These are phyloP conservation scores for Coelastrella sp. DNA, from an alignment of 139 green algal genomes.

Conservation along the genomic window DNA sequence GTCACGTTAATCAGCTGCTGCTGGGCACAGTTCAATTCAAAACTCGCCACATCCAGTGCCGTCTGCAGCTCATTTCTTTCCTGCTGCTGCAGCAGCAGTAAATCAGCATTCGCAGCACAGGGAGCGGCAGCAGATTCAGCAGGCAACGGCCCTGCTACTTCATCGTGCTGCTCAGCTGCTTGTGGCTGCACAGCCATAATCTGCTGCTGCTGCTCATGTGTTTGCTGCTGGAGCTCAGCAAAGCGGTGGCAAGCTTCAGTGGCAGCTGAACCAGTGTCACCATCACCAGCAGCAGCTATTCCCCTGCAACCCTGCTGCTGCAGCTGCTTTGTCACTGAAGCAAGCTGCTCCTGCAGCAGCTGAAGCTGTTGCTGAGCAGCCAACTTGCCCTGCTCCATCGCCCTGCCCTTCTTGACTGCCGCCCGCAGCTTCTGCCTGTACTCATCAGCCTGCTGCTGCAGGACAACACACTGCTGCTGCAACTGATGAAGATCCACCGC, in stretches of 20 bases:
- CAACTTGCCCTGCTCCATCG: constrained; percentile 20
- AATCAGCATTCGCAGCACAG: background rate
- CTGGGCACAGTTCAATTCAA: background rate
- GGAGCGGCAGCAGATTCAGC: background rate
- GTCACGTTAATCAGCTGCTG: background rate
- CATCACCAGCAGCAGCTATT: background rate
- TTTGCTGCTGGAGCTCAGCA: constrained; percentile 10
- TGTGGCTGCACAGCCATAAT: background rate
- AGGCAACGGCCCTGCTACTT: background rate
- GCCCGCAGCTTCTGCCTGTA: constrained; percentile 4
- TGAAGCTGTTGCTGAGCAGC: background rate
- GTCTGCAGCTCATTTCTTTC: background rate
- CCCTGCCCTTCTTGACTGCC: constrained; percentile 24
- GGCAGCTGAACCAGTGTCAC: background rate
- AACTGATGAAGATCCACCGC: background rate
- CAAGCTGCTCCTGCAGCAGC: background rate
- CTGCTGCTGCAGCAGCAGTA: background rate
- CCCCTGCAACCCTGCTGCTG: background rate
- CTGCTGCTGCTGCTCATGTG: background rate
- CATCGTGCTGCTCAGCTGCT: background rate
- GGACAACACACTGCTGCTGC: background rate
- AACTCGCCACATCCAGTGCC: background rate
- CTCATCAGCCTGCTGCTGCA: constrained; percentile 24
- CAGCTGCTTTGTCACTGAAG: background rate
- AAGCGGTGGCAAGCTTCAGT: background rate